Evolutionary conservation across 1,284 basidiomycete genomes (phyloP), one percentile per base, ranked within the genome.

Genomic region (Trichosporon sp.): DNA sequence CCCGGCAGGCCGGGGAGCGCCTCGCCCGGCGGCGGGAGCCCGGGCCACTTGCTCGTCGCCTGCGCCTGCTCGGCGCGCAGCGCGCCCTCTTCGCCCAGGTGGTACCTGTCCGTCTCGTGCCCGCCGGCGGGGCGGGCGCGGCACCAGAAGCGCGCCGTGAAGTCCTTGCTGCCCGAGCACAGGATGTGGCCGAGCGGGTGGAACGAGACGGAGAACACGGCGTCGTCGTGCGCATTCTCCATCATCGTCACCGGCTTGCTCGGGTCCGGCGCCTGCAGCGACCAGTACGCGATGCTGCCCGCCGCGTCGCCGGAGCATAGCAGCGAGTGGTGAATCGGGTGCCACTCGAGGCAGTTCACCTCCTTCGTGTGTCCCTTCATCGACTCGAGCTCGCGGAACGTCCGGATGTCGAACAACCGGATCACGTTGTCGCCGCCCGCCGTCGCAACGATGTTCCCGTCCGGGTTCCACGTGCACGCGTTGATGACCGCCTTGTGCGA

Each of bases 401-500:
- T 93, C 11, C 97, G 90, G 69, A 99, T 96, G 79, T 99, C 97
- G 79, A 98, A 99, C n/a, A 99, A 89, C 35, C 95, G 91, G 63
- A 98, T 90, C 18, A 92, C 91, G 80, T 95, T 93, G 80, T 99
- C 96, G 47, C 96, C 88, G 7, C 93, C 95, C 0, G 93, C 96
- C 47, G 94, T 96, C 2, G 95, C 96, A 7, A 99, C 89, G 38
- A 95, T 86, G 78, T 98, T 90, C 3, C 96, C 96, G 75, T 95
- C 92, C 0, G 94, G 93, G 53, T 91, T 93, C 94, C 96, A 99
- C 13, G 89, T 86, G 27, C 94, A 86, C 0, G 95, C 91, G 82
- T 98, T 95, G 51, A 99, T 90, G 0, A 95, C 98, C 74, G 98
- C 97, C 85, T 98, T 98, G 83, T 98, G 95, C 68, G 93, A 91